Conservation (phyloP, 2,329 filamentous ascomycete species). For the Nigrograna mackinnonii region DNA sequence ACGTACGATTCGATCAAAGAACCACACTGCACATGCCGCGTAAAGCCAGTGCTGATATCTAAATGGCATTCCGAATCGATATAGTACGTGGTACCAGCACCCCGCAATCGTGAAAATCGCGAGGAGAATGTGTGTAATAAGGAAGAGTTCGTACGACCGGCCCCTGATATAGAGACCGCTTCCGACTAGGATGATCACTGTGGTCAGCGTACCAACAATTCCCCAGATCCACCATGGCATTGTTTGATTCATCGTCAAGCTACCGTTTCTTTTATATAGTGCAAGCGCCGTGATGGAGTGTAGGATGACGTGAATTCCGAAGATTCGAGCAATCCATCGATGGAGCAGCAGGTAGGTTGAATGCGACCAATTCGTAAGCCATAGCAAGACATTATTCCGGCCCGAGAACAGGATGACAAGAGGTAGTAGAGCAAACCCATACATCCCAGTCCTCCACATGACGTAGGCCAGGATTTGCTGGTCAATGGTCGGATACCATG, state of each 20-base stretch:
- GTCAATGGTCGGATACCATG: slow-evolving; percentile 21
- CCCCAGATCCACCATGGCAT: slow-evolving; percentile 18
- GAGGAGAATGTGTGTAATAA: slow-evolving; percentile 49
- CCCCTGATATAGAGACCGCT: slow-evolving; percentile 10
- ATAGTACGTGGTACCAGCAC: slow-evolving; percentile 48
- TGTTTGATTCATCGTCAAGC: slow-evolving; percentile 42
- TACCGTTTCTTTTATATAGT: slow-evolving; percentile 30
- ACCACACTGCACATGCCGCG: slow-evolving; percentile 47
- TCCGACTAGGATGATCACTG: slow-evolving; percentile 8
- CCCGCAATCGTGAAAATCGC: slow-evolving; percentile 49
- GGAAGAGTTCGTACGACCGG: slow-evolving; percentile 24
- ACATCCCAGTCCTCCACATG: slow-evolving; percentile 45
- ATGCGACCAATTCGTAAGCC: slow-evolving; percentile 54
- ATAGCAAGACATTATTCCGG: slow-evolving; percentile 55
- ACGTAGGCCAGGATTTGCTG: slow-evolving; percentile 41
- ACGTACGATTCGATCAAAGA: slow-evolving; percentile 48
- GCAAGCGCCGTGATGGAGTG: slow-evolving; percentile 51
- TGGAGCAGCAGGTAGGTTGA: slow-evolving; percentile 55
- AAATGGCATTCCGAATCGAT: slow-evolving; percentile 30
- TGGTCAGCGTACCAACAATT: slow-evolving; percentile 13
- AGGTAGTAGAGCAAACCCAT: slow-evolving; percentile 48
- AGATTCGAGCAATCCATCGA: slow-evolving; percentile 40
- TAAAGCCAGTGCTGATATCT: slow-evolving; percentile 55
- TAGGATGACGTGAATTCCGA: slow-evolving; percentile 49
- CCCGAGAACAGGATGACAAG: slow-evolving; percentile 50